Base-by-base conservation (phyloP, 2,329 filamentous ascomycete genomes). In the Aspergillus fischeri region DNA sequence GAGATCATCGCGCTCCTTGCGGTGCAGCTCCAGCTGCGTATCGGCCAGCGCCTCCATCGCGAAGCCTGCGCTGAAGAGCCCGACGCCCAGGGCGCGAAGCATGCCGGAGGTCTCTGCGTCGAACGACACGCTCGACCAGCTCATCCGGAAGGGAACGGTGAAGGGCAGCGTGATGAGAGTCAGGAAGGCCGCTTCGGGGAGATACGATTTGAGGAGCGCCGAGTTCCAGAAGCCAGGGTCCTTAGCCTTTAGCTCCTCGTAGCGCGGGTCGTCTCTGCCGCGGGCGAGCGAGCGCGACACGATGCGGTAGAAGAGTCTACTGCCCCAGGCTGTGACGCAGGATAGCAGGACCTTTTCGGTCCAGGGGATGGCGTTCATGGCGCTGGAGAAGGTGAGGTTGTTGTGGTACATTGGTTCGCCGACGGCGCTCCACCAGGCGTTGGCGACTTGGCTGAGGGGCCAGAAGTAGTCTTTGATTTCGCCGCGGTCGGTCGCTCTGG, bases 381-480 rank as follows among this genome's bases (percentile, higher is more conserved):
- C 80, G 49, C 78, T 72, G 1, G 72, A 63, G 4, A 82, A 56
- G 0, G 80, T 77, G 21, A 81, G 67, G 1, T 79, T 77, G 29
- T 78, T 73, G 55, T 76, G 71, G 50, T 75, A 67, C 10, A 83
- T 73, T 4, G 78, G 79, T n/a, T 77, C 74, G 14, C 83, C 82
- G 45, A 86, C 70, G 24, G 83, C 82, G 54, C 77, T 80, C 80
- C 82, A 86, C 84, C 83, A 86, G 6, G 82, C 83, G 65, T 84
- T 86, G 56, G 76, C 68, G 9, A 86, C 78, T 63, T 81, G 81
- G 2, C 75, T 80, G 3, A 76, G 71, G 1, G 83, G 81, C 83
- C 83, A 86, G 5, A 83, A 70, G 75, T 80, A 83, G 66, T 87
- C 83, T 64, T 86, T 87, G n/a, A 78, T 73, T 55, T 86, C 83